Evolutionary conservation across 1,284 basidiomycete species (phyloP).

Genomic region (Fistulina hepatica): DNA sequence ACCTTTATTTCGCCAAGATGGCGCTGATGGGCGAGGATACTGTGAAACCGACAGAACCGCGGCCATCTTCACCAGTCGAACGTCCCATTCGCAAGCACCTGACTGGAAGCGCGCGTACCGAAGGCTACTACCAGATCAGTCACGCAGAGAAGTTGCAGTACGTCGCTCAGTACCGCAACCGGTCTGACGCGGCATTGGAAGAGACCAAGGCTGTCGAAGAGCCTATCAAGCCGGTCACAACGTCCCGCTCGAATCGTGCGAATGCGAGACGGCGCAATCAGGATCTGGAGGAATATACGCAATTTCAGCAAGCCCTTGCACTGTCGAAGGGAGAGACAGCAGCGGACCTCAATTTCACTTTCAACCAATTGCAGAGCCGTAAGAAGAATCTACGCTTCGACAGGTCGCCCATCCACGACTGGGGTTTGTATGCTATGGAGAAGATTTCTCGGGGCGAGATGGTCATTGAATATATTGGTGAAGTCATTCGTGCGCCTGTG

Average conservation of each 20-base stretch:
- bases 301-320: conserved; percentile 64
- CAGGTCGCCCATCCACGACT: conserved; percentile 94
- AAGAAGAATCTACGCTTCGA: conserved; percentile 98
- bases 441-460: conserved; percentile 91
- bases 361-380: conserved; percentile 95
- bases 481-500: conserved; percentile 90
- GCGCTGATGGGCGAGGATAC: conserved; percentile 32
- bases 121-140: conserved; percentile 92
- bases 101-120: conserved; percentile 80
- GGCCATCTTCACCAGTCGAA: conserved; percentile 12
- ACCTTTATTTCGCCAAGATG: conserved; percentile 76
- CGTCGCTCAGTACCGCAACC: conserved; percentile 65
- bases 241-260: conserved; percentile 86
- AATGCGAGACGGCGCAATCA: conserved; percentile 88
- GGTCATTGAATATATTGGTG: conserved; percentile 99
- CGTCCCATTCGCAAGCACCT: conserved; percentile 45
- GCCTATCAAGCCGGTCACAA: conserved; percentile 48
- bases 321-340: conserved; percentile 63
- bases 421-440: conserved; percentile 95
- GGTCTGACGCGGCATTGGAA: conserved; percentile 30
- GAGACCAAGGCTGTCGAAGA: conserved; percentile 31
- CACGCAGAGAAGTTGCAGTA: conserved; percentile 89
- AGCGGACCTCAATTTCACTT: conserved; percentile 73
- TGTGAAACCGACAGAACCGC: conserved; percentile 16
- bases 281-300: conserved; percentile 93